phyloP scores from a whole-genome alignment of 495 filamentous ascomycete genomes.

The Penicillium steckii region DNA sequence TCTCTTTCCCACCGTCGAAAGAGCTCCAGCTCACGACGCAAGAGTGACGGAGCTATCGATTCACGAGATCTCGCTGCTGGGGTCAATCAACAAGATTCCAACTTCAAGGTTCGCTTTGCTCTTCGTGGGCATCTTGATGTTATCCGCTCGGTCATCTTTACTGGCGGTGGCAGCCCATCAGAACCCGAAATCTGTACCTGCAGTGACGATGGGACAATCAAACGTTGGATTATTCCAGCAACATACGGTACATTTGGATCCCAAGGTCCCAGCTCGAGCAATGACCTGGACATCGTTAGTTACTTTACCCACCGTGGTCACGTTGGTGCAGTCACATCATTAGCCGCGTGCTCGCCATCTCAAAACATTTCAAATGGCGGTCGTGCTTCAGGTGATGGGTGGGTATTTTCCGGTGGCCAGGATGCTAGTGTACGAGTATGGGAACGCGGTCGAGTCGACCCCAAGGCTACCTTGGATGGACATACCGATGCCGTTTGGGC shows the following conservation, averaged over 20 bases:
- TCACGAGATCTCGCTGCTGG: conserved; percentile 37
- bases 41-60: conserved; percentile 54
- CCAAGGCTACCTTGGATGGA: conserved; percentile 90
- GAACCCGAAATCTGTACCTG: conserved; percentile 97
- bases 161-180: conserved; percentile 86
- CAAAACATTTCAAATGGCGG: conserved; percentile 87
- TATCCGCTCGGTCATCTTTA: conserved; percentile 91
- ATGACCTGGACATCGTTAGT: conserved; percentile 84
- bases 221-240: conserved; percentile 91
- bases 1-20: conserved; percentile 75
- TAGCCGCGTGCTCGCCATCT: conserved; percentile 81
- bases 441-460: conserved; percentile 91
- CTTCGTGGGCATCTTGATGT: conserved; percentile 91
- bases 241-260: conserved; percentile 62
- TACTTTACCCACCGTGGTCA: conserved; percentile 97
- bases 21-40: conserved; percentile 69
- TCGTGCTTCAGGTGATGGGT: conserved; percentile 81
- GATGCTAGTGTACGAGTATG: conserved; percentile 91
- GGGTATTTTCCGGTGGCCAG: conserved; percentile 97
- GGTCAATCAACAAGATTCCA: conserved; percentile 46
- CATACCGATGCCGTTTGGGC: conserved; percentile 97
- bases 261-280: conserved; percentile 49
- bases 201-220: conserved; percentile 92
- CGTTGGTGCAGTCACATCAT: conserved; percentile 78
- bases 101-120: conserved; percentile 91